These are phyloP conservation scores for Zasmidium citrigriseum DNA, from an alignment of 2,329 filamentous ascomycete genomes.

Conservation along the genomic window DNA sequence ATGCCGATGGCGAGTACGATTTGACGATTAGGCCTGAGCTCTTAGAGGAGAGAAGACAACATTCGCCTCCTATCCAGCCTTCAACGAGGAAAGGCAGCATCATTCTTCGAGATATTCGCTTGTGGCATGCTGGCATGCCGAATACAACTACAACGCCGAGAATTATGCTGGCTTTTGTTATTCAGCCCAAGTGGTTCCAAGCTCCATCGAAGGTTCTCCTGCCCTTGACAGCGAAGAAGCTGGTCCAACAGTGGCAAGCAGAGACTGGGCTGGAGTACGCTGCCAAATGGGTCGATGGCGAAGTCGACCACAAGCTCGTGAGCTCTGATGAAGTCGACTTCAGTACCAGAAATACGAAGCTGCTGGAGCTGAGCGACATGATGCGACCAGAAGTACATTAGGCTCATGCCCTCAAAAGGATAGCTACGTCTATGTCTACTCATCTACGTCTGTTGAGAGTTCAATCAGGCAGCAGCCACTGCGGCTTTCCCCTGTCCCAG, in stretches of 20 bases:
- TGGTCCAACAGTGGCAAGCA: conserved; percentile 18
- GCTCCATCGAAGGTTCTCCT: conserved; percentile 22
- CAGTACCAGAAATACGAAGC: conserved; percentile 13
- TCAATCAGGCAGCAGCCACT: not conserved
- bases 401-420: too few relatives aligned
- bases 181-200: conserved; percentile 52
- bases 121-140: conserved; percentile 67
- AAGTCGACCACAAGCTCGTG: conserved; percentile 25
- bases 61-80: conserved; percentile 53
- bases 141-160: conserved; percentile 48
- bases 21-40: conserved; percentile 49
- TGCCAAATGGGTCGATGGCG: conserved; percentile 22
- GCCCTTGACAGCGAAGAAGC: conserved; percentile 14
- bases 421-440: too few relatives aligned
- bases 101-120: conserved; percentile 59
- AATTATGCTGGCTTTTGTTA: conserved; percentile 41
- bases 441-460: too few relatives aligned
- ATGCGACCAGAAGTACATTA: conserved; percentile 15
- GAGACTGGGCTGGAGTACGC: conserved; percentile 22
- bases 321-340: conserved; percentile 25
- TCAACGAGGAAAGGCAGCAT: conserved; percentile 56
- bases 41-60: conserved; percentile 40
- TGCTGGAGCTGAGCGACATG: conserved; percentile 18
- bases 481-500: not conserved
- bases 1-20: conserved; percentile 40